Evolutionary conservation across 768 basidiomycete species (phyloP).

Genomic region (Pisolithus orientalis): DNA sequence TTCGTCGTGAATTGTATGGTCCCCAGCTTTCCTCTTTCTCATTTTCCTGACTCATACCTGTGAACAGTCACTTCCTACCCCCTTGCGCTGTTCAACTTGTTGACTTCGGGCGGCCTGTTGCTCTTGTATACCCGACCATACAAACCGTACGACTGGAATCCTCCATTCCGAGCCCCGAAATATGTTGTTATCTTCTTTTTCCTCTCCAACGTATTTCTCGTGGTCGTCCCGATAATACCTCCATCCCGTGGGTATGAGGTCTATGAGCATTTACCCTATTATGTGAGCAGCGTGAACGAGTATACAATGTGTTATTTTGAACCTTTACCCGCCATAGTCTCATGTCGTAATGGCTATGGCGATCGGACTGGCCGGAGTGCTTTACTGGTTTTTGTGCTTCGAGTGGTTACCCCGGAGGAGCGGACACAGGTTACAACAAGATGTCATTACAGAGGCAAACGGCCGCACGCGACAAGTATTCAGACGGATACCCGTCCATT

Average conservation of each 20-base stretch:
- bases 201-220: conserved; percentile 58
- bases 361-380: conserved; percentile 42
- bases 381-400: conserved; percentile 54
- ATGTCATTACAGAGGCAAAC: conserved; percentile 46
- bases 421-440: conserved; percentile 45
- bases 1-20: conserved; percentile 60
- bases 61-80: conserved; percentile 53
- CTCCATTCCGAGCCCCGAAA: conserved; percentile 57
- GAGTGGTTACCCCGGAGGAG: conserved; percentile 42
- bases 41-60: background rate
- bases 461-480: conserved; percentile 54
- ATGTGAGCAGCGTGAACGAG: conserved; percentile 37
- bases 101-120: conserved; percentile 57
- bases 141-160: conserved; percentile 47
- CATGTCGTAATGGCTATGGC: conserved; percentile 44
- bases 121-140: conserved; percentile 48
- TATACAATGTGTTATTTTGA: background rate
- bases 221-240: conserved; percentile 58
- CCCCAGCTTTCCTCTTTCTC: background rate
- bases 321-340: conserved; percentile 26
- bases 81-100: conserved; percentile 47
- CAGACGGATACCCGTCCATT: conserved; percentile 26
- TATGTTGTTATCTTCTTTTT: conserved; percentile 48
- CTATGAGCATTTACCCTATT: conserved; percentile 61
- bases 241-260: conserved; percentile 44